phyloP scores from a whole-genome alignment of 208 protist species.

The Acanthamoeba triangularis region DNA sequence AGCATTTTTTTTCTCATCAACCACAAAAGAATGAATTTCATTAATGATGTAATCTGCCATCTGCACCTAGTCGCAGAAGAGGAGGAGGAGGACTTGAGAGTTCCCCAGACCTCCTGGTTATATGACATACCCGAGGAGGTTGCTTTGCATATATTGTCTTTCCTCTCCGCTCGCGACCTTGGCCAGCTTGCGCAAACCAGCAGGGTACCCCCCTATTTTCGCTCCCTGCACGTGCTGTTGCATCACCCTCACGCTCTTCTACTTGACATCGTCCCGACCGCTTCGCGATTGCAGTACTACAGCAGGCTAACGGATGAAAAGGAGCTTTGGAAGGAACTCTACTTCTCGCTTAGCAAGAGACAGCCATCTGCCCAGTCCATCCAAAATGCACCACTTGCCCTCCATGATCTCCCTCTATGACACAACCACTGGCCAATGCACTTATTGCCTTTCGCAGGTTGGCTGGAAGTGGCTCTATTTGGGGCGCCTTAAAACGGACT shows the following conservation, averaged over 20 bases:
- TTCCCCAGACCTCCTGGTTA: not conserved
- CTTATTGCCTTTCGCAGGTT: not conserved
- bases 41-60: not conserved
- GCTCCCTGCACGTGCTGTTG: not conserved
- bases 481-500: constrained; percentile 6
- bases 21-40: not conserved
- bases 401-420: not conserved
- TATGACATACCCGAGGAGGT: constrained; percentile 19
- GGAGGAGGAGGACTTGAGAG: not conserved
- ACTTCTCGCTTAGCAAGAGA: constrained; percentile 19
- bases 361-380: not conserved
- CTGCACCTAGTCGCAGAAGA: not conserved
- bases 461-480: constrained; percentile 59
- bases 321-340: constrained; percentile 7
- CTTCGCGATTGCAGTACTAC: not conserved
- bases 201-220: constrained; percentile 8
- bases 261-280: not conserved
- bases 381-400: not conserved
- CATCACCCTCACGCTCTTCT: not conserved
- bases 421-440: not conserved
- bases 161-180: constrained; percentile 34
- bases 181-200: constrained; percentile 1
- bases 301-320: constrained; percentile 40
- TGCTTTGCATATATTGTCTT: constrained; percentile 1
- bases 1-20: no score